Conservation (phyloP, 441 rosid species). For the Macaranga tanarius region DNA sequence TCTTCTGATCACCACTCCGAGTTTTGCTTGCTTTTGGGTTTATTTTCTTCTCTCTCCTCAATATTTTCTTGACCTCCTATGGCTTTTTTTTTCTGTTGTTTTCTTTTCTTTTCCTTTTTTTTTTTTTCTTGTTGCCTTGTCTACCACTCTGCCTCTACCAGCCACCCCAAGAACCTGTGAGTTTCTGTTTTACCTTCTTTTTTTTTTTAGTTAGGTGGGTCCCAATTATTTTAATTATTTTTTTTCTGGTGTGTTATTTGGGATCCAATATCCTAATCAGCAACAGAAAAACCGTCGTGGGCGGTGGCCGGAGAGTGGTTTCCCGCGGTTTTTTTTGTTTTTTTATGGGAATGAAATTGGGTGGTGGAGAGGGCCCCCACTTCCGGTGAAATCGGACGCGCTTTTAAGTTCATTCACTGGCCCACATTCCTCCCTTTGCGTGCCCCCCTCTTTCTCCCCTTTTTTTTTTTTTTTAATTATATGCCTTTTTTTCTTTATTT, state of each 20-base stretch:
- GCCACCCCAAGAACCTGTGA: slow-evolving; percentile 31
- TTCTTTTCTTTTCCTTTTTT: too few species aligned
- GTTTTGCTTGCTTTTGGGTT: slow-evolving; percentile 24
- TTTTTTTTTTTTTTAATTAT: too few species aligned
- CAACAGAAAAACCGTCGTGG: background rate
- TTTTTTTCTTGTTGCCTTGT: background rate
- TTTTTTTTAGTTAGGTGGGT: slow-evolving; percentile 6
- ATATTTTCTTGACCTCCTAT: too few species aligned
- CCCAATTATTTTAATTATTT: slow-evolving; percentile 5
- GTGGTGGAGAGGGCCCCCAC: slow-evolving; percentile 40
- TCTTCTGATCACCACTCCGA: slow-evolving; percentile 21
- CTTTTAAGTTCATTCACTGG: slow-evolving; percentile 20
- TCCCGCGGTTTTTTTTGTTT: background rate
- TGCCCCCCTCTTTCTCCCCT: slow-evolving; percentile 3
- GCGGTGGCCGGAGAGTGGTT: background rate
- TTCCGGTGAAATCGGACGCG: slow-evolving; percentile 44
- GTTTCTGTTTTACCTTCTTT: slow-evolving; percentile 19
- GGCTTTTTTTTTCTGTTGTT: too few species aligned
- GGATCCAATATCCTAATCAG: background rate
- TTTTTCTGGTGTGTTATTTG: background rate
- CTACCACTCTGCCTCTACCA: slow-evolving; percentile 28
- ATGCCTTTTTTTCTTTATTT: background rate
- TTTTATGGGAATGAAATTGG: background rate
- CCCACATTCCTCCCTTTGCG: slow-evolving; percentile 14
- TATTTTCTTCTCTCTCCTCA: slow-evolving; percentile 1